Evolutionary conservation across 768 basidiomycete genomes (phyloP).

Genomic region (Pulveroboletus sp.): DNA sequence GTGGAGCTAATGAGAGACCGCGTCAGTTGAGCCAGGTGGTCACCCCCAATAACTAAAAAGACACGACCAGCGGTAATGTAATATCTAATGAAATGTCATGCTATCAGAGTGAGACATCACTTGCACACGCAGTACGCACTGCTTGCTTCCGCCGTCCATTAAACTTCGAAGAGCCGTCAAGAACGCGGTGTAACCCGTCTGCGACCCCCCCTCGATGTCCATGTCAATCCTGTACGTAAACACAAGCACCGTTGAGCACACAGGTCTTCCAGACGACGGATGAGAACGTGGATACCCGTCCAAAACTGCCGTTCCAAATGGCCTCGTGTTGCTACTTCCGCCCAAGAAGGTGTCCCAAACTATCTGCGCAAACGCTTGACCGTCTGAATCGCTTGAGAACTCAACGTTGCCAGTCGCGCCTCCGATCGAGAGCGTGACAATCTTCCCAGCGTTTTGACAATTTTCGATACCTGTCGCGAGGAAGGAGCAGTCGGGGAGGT

Average conservation of each 20-base stretch:
- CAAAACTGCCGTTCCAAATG: conserved; percentile 66
- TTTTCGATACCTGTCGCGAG: conserved; percentile 57
- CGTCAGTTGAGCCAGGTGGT: conserved; percentile 2
- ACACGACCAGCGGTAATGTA: conserved; percentile 39
- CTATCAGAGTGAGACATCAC: not conserved
- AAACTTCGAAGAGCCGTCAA: conserved; percentile 22
- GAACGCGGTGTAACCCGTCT: conserved; percentile 28
- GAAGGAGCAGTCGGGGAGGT: conserved; percentile 56
- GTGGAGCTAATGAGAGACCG: conserved; percentile 24
- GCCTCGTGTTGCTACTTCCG: conserved; percentile 54
- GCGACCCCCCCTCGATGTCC: conserved; percentile 44
- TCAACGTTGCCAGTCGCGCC: conserved; percentile 59
- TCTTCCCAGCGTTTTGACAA: conserved; percentile 63
- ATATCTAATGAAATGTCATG: conserved; percentile 26
- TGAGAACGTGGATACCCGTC: conserved; percentile 49
- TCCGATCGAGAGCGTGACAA: conserved; percentile 54
- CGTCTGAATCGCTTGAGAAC: conserved; percentile 56
- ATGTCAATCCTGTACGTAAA: conserved; percentile 33
- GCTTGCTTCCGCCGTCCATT: conserved; percentile 27
- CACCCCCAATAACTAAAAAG: not conserved
- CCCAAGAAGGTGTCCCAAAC: conserved; percentile 71
- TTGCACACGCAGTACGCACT: conserved; percentile 23
- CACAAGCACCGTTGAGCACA: not conserved
- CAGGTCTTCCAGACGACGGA: conserved; percentile 5
- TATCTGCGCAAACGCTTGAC: conserved; percentile 53